Conservation (phyloP, 257 asterid genomes). For the Solanum corneliomulleri region DNA sequence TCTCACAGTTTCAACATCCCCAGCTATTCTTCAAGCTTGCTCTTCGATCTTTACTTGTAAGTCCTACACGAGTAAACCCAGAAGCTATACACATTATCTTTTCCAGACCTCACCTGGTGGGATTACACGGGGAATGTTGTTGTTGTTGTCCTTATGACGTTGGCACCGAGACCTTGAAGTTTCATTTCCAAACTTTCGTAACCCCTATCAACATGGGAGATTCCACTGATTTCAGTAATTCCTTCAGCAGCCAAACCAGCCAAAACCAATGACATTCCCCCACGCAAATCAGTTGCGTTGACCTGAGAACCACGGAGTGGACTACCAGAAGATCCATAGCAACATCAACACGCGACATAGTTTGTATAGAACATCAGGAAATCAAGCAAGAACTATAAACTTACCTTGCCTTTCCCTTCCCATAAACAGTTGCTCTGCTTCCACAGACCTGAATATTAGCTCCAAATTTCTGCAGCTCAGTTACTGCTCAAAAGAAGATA, state of each 20-base stretch:
- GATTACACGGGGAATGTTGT: not conserved
- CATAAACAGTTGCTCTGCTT: constrained; percentile 8
- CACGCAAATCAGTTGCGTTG: constrained; percentile 25
- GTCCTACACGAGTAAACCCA: not conserved
- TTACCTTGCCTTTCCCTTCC: constrained; percentile 10
- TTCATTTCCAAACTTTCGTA: constrained; percentile 32
- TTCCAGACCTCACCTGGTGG: not conserved
- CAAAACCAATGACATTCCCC: constrained; percentile 28
- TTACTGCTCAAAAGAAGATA: constrained; percentile 10
- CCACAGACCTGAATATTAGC: constrained; percentile 16
- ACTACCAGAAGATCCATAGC: constrained; percentile 1
- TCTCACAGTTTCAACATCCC: not conserved
- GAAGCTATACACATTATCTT: not conserved
- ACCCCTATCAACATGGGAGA: constrained; percentile 22
- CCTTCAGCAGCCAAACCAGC: constrained; percentile 40
- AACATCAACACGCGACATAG: not conserved
- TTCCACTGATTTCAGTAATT: constrained; percentile 16
- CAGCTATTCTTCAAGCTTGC: not conserved
- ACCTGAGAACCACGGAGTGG: constrained; percentile 19
- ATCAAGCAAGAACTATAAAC: not conserved
- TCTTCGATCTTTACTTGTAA: not conserved
- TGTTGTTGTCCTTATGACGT: constrained; percentile 1
- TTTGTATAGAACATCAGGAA: not conserved
- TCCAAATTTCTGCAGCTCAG: constrained; percentile 29
- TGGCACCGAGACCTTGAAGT: constrained; percentile 27